Percentiles rank a stretch among this genome's conserved stretches.
These are phyloP conservation scores for Zoysia matrella DNA, from an alignment of 202 grass and related monocot genomes.

Conservation along the genomic window DNA sequence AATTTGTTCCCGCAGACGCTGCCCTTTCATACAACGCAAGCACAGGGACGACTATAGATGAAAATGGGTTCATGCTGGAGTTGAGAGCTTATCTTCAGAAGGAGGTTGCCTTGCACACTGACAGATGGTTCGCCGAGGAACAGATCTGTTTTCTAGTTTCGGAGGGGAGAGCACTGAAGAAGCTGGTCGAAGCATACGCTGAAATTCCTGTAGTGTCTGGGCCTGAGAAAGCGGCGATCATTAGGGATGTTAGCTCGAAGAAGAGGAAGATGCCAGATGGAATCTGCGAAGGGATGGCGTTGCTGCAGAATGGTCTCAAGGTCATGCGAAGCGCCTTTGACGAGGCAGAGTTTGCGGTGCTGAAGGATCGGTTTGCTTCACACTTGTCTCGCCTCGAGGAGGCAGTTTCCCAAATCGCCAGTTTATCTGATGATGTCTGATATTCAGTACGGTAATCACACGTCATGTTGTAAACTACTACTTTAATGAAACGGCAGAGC, in stretches of 20 bases:
- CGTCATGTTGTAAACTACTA: no score
- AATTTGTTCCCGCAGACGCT: constrained; percentile 73
- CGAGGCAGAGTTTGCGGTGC: constrained; percentile 52
- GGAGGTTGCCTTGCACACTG: constrained; percentile 49
- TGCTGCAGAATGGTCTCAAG: constrained; percentile 82
- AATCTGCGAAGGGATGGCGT: constrained; percentile 66
- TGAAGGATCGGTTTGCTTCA: constrained; percentile 57
- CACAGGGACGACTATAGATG: constrained; percentile 59
- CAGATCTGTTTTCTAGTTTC: constrained; percentile 54
- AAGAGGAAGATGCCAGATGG: constrained; percentile 79
- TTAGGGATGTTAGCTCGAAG: constrained; percentile 47
- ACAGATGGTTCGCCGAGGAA: constrained; percentile 48
- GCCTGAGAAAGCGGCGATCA: constrained; percentile 19
- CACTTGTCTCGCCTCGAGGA: constrained; percentile 66
- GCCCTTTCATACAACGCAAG: constrained; percentile 75
- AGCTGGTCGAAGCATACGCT: constrained; percentile 38
- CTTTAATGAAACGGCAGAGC: no score
- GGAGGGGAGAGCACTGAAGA: constrained; percentile 66
- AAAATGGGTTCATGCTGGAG: constrained; percentile 80
- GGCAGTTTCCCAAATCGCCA: constrained; percentile 60
- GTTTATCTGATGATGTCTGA: constrained; percentile 55
- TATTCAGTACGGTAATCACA: background rate
- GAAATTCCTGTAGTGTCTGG: constrained; percentile 29
- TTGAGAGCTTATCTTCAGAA: constrained; percentile 85
- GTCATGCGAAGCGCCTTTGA: constrained; percentile 55